Evolutionary conservation across 1,139 yeast genomes (phyloP), one percentile per base, ranked within the genome.

Genomic region (Geotrichum phurueaensis): DNA sequence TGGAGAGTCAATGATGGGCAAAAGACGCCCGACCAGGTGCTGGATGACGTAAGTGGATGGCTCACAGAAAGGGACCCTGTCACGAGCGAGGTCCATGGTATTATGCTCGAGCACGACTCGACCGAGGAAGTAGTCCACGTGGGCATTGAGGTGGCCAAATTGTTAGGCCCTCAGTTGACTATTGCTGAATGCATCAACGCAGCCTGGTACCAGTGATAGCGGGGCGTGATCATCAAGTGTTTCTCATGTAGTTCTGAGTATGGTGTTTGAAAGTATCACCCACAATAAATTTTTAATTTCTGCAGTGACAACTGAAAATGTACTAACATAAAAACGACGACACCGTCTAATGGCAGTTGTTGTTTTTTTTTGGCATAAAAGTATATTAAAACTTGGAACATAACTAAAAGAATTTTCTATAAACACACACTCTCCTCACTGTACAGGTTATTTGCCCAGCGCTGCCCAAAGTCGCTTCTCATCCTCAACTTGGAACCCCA

Each of bases 141-240:
- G 22, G 97, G 86, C 0, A 74, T 86, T 50, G 81, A 83, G 51
- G 78, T 89, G 12, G 73, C 74, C 15, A 76, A 79, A 9, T 74
- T 85, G 1, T 66, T 86, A 43, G 77, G 80, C 54, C 60, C 55
- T 22, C 95, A 87, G 68, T 67, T 85, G 71, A 89, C 96, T 0
- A 92, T 89, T n/a, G 94, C 97, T 0, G 83, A 89, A 69, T 92
- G 97, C 73, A 91, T 82, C 48, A 86, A 85, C 55, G 94, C 95
- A 10, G 64, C 61, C 3, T 70, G 75, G 73, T 73, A 73, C 58
- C 71, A 71, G 50, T 54, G 15, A n/a, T 3, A n/a, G n/a, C n/a
- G 2, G n/a, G 15, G 18, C 6, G 20, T 39, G 18, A 15, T 15
- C 22, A 6, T 9, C 13, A 29, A 29, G 15, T 33, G 27, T n/a